Evolutionary conservation across 2,329 filamentous ascomycete genomes (phyloP), one percentile per base, ranked within the genome.

Genomic region (Ophiostoma piceae): DNA sequence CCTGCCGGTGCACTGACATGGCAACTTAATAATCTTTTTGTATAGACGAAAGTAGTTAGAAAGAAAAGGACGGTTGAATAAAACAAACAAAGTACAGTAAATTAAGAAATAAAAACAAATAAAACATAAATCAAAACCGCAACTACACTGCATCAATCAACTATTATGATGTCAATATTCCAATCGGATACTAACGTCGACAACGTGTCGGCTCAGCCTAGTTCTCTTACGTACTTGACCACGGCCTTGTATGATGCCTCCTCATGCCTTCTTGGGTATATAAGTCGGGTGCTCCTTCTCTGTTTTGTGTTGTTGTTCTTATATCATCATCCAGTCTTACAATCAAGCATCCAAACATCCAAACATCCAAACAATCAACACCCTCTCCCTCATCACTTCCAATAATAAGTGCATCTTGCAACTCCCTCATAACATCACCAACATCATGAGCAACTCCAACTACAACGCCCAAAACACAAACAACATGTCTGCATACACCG

Each of bases 401-500:
- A 47, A 47, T 5, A 7, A 19, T 7, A 47, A 47, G 1, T 47
- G 43, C 43, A n/a, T 19, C 14, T 16, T n/a, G 57, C 57, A 62
- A 16, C 57, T 26, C 32, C 57, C 57, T 32, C 26, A 47, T 16
- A 26, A 62, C 14, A 62, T 16, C 26, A 62, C 26, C n/a, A 8
- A 22, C n/a, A 57, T 3, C 8, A 62, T 62, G 22, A 32, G 22
- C 51, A 22, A 26, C 51, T 26, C 9, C 51, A 26, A 3, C n/a
- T 3, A 22, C 8, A 57, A 57, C 51, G 2, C 6, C 51, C n/a
- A 57, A 22, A 12, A 57, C 8, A 64, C 60, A 12, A 35, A 22
- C 19, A 41, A 41, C 60, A 70, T 70, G 69, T 70, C 69, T 66
- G 16, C 69, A 8, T 68, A 68, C 62, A 47, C 57, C 26, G 57